Conservation (phyloP, 2,329 filamentous ascomycete species). For the Ophiostoma australiae region DNA sequence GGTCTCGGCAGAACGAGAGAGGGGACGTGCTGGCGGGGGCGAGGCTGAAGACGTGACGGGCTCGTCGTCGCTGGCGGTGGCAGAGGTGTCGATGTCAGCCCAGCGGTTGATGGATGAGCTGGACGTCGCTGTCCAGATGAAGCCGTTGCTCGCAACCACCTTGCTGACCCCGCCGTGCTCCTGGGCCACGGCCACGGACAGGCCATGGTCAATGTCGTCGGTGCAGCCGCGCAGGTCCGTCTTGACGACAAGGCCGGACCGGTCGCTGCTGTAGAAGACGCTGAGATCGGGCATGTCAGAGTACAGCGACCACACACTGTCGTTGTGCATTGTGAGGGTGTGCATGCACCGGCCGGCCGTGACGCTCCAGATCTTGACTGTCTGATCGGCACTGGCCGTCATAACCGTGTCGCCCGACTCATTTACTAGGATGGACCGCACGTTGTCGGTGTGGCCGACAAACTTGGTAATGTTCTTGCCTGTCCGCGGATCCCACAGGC, state of each 20-base stretch:
- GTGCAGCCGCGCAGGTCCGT: conserved; percentile 76
- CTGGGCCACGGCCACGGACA: conserved; percentile 85
- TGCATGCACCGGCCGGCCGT: conserved; percentile 95
- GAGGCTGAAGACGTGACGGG: conserved; percentile 1
- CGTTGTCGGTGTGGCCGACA: conserved; percentile 91
- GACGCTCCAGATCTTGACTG: conserved; percentile 96
- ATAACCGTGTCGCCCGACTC: conserved; percentile 85
- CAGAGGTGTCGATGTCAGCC: conserved; percentile 74
- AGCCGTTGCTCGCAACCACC: conserved; percentile 63
- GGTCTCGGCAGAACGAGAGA: conserved; percentile 21
- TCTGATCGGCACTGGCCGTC: conserved; percentile 92
- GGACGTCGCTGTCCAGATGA: conserved; percentile 85
- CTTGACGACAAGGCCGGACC: conserved; percentile 90
- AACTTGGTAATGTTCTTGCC: conserved; percentile 85
- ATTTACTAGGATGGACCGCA: conserved; percentile 85
- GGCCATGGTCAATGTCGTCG: conserved; percentile 67
- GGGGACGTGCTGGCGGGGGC: conserved; percentile 13
- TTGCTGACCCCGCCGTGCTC: conserved; percentile 79
- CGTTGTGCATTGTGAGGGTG: conserved; percentile 97
- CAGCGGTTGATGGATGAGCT: conserved; percentile 90
- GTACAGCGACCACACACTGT: conserved; percentile 93
- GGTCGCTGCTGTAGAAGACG: conserved; percentile 91
- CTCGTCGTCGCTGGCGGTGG: conserved; percentile 13
- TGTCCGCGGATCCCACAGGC: conserved; percentile 84
- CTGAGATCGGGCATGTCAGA: conserved; percentile 80